Base-by-base conservation (phyloP, 2,329 filamentous ascomycete genomes). In the Aspergillus sergii region DNA sequence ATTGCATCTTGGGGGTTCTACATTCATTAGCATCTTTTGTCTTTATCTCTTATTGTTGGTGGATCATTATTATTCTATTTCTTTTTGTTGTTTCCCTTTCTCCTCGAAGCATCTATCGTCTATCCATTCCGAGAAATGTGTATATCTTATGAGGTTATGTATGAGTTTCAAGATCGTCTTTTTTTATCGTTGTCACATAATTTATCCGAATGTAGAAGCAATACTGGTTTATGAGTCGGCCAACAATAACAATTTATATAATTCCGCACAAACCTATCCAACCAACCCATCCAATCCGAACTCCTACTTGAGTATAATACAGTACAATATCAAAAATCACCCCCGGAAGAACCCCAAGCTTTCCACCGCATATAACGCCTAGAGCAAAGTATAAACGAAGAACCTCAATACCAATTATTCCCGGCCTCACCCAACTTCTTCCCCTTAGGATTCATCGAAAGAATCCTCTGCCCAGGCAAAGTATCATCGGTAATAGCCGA, bases 381-480 rank as follows among this genome's bases (percentile, higher is more conserved):
- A 34, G 16, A 62, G 34, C 28, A 41, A n/a, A 57, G 23, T 41
- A 56, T 57, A 23, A 58, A 41, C 34, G 43, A 57, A 54, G 58
- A 12, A 26, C 48, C 12, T 80, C 72, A 88, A 75, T 88, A 89
- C 87, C 87, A 89, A 60, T 80, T 79, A 70, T 85, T 77, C 1
- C 84, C 84, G 34, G 84, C 80, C 69, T 89, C 86, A 0, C 85
- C 85, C 23, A 79, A 72, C 65, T 81, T 84, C 66, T 83, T 79
- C 39, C 81, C 82, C 61, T 81, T 82, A 2, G 86, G 87, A 75
- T 89, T 89, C 76, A 88, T 76, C 43, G 82, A 85, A 54, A 88
- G 62, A 58, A 89, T 80, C 43, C 85, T 79, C 73, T 88, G 85
- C 0, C 85, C 85, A 0, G 86, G 87, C 53, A 88, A 80, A 3